Percentiles rank a stretch among this genome's conserved stretches.
phyloP scores from a whole-genome alignment of 352 stramenopile genomes.

The Globisporangium nodosum region DNA sequence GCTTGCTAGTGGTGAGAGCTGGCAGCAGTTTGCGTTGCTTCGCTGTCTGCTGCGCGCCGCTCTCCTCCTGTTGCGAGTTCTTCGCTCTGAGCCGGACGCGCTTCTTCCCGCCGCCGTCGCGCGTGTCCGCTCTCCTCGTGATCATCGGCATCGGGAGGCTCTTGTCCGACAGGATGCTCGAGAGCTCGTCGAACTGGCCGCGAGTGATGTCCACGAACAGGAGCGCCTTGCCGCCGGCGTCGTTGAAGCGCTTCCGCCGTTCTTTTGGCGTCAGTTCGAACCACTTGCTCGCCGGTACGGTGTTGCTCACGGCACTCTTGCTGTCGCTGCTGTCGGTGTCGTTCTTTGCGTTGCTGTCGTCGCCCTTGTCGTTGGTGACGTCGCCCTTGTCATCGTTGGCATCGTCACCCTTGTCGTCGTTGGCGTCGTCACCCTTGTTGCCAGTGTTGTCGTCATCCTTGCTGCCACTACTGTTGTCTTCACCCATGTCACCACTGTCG shows the following conservation, averaged over 20 bases:
- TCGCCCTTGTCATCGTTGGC: background rate
- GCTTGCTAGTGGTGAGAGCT: background rate
- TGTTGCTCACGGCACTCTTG: background rate
- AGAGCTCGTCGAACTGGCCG: background rate
- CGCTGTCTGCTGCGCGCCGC: background rate
- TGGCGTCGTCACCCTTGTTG: background rate
- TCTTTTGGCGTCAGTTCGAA: background rate
- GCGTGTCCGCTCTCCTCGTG: background rate
- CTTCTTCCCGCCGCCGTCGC: background rate
- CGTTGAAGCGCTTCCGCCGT: background rate
- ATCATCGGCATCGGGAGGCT: constrained; percentile 1
- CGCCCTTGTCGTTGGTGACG: background rate
- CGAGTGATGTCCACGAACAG: background rate
- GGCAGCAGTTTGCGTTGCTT: background rate
- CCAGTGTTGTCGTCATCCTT: background rate
- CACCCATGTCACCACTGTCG: background rate
- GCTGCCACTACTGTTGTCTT: background rate
- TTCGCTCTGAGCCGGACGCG: background rate
- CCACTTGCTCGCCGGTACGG: background rate
- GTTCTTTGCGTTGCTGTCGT: background rate
- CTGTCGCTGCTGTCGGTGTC: background rate
- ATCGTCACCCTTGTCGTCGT: background rate
- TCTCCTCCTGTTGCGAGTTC: background rate
- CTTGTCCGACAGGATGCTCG: background rate
- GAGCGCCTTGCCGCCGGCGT: constrained; percentile 1